These are phyloP conservation scores for Pichia heedii DNA, from an alignment of 805 yeast species.

Conservation along the genomic window DNA sequence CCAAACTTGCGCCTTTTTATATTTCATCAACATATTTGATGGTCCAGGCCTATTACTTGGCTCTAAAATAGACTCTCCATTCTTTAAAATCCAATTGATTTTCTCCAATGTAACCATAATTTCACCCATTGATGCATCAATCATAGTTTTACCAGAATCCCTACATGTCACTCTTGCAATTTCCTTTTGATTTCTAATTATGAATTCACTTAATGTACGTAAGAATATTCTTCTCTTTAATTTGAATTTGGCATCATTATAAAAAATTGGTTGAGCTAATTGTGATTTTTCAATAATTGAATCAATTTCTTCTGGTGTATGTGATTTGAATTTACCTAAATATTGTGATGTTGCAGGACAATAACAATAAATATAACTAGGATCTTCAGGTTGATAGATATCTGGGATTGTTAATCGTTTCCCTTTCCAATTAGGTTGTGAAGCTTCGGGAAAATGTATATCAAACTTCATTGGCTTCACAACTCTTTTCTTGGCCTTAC, in stretches of 20 bases:
- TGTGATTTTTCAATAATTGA: constrained; percentile 42
- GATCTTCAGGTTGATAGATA: constrained; percentile 51
- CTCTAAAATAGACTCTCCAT: constrained; percentile 67
- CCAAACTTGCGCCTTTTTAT: constrained; percentile 87
- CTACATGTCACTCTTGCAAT: constrained; percentile 91
- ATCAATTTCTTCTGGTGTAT: constrained; percentile 66
- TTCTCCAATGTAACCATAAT: constrained; percentile 92
- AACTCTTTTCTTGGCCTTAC: constrained; percentile 18
- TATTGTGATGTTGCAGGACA: constrained; percentile 96
- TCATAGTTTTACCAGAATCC: constrained; percentile 92
- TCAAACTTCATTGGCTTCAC: constrained; percentile 38
- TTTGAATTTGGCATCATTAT: constrained; percentile 41
- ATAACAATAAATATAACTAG: constrained; percentile 65
- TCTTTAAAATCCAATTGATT: constrained; percentile 75
- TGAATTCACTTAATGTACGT: constrained; percentile 59
- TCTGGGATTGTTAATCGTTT: constrained; percentile 60
- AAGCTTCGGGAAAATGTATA: constrained; percentile 61
- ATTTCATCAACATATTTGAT: constrained; percentile 71
- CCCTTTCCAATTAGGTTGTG: constrained; percentile 89
- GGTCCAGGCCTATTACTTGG: constrained; percentile 82
- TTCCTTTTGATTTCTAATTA: constrained; percentile 73
- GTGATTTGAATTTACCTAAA: constrained; percentile 62
- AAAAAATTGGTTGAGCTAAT: constrained; percentile 46
- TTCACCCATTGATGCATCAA: constrained; percentile 96
- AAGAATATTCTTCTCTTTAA: constrained; percentile 61